A percentile compares a stretch with the other conserved stretches of the same genome.
These are phyloP conservation scores for Arachnomyces sp. DNA, from an alignment of 2,329 filamentous ascomycete genomes.

Conservation along the genomic window DNA sequence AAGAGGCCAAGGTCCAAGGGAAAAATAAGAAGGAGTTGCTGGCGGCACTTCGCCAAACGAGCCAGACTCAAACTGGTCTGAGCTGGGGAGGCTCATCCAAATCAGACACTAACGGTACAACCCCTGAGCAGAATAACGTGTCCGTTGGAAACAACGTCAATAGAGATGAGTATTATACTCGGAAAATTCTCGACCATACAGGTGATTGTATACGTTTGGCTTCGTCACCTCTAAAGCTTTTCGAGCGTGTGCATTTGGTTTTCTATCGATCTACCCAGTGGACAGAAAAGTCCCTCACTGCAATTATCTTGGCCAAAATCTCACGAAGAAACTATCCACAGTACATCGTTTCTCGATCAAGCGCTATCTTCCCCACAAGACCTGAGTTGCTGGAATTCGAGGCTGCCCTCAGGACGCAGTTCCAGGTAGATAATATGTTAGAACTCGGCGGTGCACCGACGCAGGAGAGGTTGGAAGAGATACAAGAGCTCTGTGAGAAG, in stretches of 20 bases:
- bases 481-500: constrained; percentile 64
- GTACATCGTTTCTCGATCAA: constrained; percentile 83
- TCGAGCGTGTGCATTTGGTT: constrained; percentile 88
- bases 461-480: constrained; percentile 56
- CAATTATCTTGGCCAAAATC: constrained; percentile 88
- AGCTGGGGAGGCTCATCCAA: constrained; percentile 60
- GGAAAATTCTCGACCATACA: constrained; percentile 67
- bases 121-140: constrained; percentile 20
- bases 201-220: constrained; percentile 82
- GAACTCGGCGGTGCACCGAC: constrained; percentile 68
- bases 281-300: constrained; percentile 94
- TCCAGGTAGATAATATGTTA: constrained; percentile 69
- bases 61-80: constrained; percentile 68
- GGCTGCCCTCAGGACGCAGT: constrained; percentile 72
- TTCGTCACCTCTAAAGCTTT: constrained; percentile 64
- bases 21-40: constrained; percentile 80
- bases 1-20: constrained; percentile 76
- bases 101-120: constrained; percentile 51
- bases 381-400: constrained; percentile 78
- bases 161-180: constrained; percentile 65
- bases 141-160: constrained; percentile 45
- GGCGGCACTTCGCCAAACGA: constrained; percentile 64
- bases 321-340: constrained; percentile 78
- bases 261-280: constrained; percentile 95
- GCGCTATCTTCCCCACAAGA: constrained; percentile 78